Conservation (phyloP, 2,329 filamentous ascomycete genomes). For the Biscogniauxia mediterranea region DNA sequence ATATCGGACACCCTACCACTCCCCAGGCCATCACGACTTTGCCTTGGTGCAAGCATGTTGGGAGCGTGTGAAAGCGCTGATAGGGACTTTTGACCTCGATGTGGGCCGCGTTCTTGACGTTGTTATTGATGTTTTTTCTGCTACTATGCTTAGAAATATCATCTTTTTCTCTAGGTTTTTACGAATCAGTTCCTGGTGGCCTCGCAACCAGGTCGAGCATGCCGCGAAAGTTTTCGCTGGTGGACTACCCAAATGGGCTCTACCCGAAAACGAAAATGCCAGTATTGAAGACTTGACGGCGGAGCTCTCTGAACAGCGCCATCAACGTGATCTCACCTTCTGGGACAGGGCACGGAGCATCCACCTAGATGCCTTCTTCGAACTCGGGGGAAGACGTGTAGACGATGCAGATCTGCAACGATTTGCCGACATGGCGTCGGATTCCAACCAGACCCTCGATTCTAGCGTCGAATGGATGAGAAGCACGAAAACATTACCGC, state of each 20-base stretch:
- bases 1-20: conserved; percentile 72
- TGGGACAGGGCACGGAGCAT: conserved; percentile 76
- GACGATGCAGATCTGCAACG: conserved; percentile 56
- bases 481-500: conserved; percentile 76
- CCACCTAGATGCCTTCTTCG: conserved; percentile 83
- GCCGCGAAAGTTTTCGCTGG: conserved; percentile 48
- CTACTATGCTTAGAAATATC: conserved; percentile 87
- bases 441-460: conserved; percentile 40
- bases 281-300: conserved; percentile 65
- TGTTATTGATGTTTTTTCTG: conserved; percentile 90
- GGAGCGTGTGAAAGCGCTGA: conserved; percentile 87
- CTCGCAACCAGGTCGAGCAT: conserved; percentile 55
- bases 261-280: conserved; percentile 58
- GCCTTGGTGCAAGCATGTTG: conserved; percentile 83
- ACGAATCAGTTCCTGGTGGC: conserved; percentile 95
- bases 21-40: conserved; percentile 67
- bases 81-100: conserved; percentile 95
- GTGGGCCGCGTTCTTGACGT: conserved; percentile 93
- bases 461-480: conserved; percentile 66
- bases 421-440: conserved; percentile 46
- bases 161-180: conserved; percentile 94
- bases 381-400: conserved; percentile 73
- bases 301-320: conserved; percentile 53
- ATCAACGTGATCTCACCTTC: conserved; percentile 69
- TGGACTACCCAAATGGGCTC: conserved; percentile 82